Conservation (phyloP, 495 filamentous ascomycete species). For the Margaritispora aquatica region DNA sequence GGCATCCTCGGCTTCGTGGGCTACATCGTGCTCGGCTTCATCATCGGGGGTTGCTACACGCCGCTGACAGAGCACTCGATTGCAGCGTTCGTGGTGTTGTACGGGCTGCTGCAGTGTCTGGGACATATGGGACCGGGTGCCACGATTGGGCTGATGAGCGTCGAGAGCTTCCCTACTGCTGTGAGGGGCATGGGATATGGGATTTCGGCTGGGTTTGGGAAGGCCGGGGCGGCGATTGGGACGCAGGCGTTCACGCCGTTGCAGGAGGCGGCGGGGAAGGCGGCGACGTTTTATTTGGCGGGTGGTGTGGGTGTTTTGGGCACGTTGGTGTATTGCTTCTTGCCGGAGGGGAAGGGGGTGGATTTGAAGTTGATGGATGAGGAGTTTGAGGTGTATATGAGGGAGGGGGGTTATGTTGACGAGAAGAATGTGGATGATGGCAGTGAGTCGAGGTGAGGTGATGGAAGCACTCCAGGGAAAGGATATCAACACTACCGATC, state of each 20-base stretch:
- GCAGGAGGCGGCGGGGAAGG: background rate
- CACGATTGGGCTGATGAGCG: conserved; percentile 8
- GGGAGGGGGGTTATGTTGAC: conserved; percentile 1
- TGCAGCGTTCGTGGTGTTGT: conserved; percentile 45
- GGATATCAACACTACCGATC: no score
- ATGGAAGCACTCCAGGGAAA: no score
- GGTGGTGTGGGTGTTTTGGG: background rate
- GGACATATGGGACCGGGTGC: conserved; percentile 44
- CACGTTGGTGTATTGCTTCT: background rate
- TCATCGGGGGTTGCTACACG: conserved; percentile 37
- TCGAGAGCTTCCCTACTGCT: conserved; percentile 45
- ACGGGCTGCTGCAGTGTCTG: conserved; percentile 42
- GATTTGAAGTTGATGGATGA: conserved; percentile 3
- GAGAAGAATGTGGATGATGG: background rate
- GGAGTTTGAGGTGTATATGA: conserved; percentile 2
- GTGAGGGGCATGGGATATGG: conserved; percentile 44
- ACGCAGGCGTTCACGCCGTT: conserved; percentile 38
- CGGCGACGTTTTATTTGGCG: conserved; percentile 1
- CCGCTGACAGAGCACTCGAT: conserved; percentile 37
- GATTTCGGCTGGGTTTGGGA: conserved; percentile 41
- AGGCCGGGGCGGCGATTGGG: conserved; percentile 43
- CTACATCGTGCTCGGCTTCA: conserved; percentile 39
- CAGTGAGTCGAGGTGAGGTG: no score
- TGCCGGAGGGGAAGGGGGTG: background rate
- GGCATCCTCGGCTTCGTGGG: conserved; percentile 38